Evolutionary conservation across 139 green algal genomes (phyloP), one percentile per base, ranked within the genome.

Genomic region (Haematococcus lacustris): DNA sequence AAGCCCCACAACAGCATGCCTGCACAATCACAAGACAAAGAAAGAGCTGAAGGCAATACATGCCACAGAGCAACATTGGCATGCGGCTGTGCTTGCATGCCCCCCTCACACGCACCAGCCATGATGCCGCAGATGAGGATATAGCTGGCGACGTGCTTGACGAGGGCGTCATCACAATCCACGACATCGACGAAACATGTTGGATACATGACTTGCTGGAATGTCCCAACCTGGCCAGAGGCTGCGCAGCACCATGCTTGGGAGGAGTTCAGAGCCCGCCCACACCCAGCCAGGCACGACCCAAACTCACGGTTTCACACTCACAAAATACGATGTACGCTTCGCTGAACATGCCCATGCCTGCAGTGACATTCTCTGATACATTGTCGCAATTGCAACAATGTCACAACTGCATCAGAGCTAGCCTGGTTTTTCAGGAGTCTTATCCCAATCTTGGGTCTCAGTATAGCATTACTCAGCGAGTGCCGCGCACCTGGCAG

Each of bases 1-100:
- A 75, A 81, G 6, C 84, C 82, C 30, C 87, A 73, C 38, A 79
- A 3, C 3, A 84, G 51, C 79, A 84, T 84, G 39, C 79, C 77
- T n/a, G n/a, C n/a, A n/a, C n/a, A n/a, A n/a, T n/a, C n/a, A n/a
- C 9, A 57, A 9, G 17, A 57, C n/a, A n/a, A n/a, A n/a, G n/a
- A n/a, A n/a, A n/a, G n/a, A n/a, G n/a, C n/a, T n/a, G n/a, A n/a
- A n/a, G 47, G 9, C 47, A 57, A 57, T 9, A 28, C 47, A 57
- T 28, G 47, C 47, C 9, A 17, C 47, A 57, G 13, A 57, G 13
- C 6, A 5, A 62, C 51, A 62, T 13, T 4, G 51, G 7, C 51
- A n/a, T n/a, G n/a, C n/a, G n/a, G n/a, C n/a, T n/a, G n/a, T n/a
- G n/a, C n/a, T n/a, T n/a, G n/a, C n/a, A n/a, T n/a, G n/a, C n/a